These are phyloP conservation scores for Penicillium antarcticum DNA, from an alignment of 495 filamentous ascomycete genomes.

Conservation along the genomic window DNA sequence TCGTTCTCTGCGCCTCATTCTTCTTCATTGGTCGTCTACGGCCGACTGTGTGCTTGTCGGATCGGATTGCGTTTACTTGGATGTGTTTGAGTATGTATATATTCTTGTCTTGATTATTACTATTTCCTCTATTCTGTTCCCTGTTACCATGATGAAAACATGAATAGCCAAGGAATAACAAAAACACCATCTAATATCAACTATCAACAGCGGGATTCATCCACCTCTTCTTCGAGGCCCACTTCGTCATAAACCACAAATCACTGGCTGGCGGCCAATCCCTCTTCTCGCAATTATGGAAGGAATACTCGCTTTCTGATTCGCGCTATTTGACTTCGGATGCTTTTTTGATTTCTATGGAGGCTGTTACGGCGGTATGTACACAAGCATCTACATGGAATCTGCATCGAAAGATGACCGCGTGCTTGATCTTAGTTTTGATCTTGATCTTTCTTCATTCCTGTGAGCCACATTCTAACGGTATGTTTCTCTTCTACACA, in stretches of 20 bases:
- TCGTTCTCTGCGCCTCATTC: not conserved
- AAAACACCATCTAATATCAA: too few relatives aligned
- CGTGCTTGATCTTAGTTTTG: too few relatives aligned
- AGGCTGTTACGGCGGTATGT: conserved; percentile 60
- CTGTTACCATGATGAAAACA: too few relatives aligned
- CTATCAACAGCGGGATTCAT: conserved; percentile 49
- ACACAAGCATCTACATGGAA: not conserved
- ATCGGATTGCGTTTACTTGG: not conserved
- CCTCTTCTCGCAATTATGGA: conserved; percentile 73
- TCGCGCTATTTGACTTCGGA: conserved; percentile 71
- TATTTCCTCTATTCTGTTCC: too few relatives aligned
- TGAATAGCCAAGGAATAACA: too few relatives aligned
- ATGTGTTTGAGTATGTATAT: not conserved
- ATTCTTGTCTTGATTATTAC: too few relatives aligned
- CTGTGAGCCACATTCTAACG: not conserved
- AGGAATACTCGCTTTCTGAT: conserved; percentile 76
- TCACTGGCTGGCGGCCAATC: conserved; percentile 42
- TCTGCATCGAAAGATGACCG: too few relatives aligned
- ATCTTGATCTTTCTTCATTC: not conserved
- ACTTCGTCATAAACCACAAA: conserved; percentile 59
- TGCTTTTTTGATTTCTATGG: conserved; percentile 72
- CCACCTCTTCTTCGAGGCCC: conserved; percentile 74
- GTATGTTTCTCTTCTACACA: not conserved
- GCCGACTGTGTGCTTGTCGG: not conserved
- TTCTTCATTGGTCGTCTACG: not conserved